phyloP scores from a whole-genome alignment of 2,329 filamentous ascomycete species.

The Verticillium tricorpus region DNA sequence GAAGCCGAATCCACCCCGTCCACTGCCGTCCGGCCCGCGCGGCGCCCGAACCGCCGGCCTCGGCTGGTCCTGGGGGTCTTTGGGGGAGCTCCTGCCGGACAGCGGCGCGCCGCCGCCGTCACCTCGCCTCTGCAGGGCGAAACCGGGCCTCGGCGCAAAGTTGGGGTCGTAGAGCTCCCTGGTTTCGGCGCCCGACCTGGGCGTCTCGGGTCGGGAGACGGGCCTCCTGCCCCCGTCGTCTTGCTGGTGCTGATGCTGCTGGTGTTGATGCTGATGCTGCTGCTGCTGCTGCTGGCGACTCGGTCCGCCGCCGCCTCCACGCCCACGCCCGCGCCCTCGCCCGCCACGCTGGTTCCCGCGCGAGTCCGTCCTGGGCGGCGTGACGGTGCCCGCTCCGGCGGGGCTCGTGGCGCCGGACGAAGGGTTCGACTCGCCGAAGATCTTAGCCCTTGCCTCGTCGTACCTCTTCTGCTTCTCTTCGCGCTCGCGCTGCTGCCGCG shows the following conservation, averaged over 20 bases:
- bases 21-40: constrained; percentile 71
- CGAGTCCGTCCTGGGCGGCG: constrained; percentile 46
- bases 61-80: constrained; percentile 56
- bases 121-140: constrained; percentile 37
- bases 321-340: constrained; percentile 39
- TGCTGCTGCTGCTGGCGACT: constrained; percentile 19
- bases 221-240: background rate
- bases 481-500: constrained; percentile 71
- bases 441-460: constrained; percentile 80
- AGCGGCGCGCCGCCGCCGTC: constrained; percentile 31
- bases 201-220: constrained; percentile 17
- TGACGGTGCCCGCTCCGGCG: constrained; percentile 41
- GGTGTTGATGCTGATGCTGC: constrained; percentile 12
- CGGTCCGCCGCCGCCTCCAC: constrained; percentile 30
- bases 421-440: constrained; percentile 65
- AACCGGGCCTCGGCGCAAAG: constrained; percentile 61
- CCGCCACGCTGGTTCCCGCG: constrained; percentile 33
- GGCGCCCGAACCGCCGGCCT: constrained; percentile 70
- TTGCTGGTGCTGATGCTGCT: background rate
- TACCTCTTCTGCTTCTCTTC: constrained; percentile 91
- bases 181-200: constrained; percentile 21
- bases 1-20: constrained; percentile 76
- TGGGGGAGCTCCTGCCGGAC: constrained; percentile 40
- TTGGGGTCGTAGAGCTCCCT: constrained; percentile 76
- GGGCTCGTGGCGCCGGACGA: constrained; percentile 58